Evolutionary conservation across 495 filamentous ascomycete genomes (phyloP), one percentile per base, ranked within the genome.

Genomic region (Chaetomium cochliodes): DNA sequence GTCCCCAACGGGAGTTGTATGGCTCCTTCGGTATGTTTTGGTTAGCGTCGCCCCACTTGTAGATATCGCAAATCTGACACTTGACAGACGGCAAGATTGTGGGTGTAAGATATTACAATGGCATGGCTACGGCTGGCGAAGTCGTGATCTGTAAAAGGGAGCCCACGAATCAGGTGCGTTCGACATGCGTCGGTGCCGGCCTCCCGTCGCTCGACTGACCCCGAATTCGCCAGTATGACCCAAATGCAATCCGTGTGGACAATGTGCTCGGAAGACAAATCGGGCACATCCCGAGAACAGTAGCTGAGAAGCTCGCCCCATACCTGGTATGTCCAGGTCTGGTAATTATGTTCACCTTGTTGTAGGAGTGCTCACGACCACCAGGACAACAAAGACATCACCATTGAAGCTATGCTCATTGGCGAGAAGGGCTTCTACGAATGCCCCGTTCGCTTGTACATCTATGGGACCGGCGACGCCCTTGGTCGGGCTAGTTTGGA

Each of bases 221-320:
- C 26, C 28, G 12, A 26, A 6, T 3, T 15, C 55, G 12, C 0
- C 65, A 77, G 60, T 92, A 90, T 69, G 91, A 94, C 69, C 63
- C 71, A 4, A 96, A 96, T 78, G 92, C 92, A 3, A 90, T 97
- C 56, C 85, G 86, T 7, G 84, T 94, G 2, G 80, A 88, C 65
- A 96, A 96, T 75, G 90, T 92, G n/a, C 84, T 89, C 74, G 82
- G 87, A 23, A 72, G 63, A 3, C 92, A 96, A 69, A 89, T 96
- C 63, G 93, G 93, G 3, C 91, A 96, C 73, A 82, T 97, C 47
- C 88, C 90, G 2, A 77, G 84, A 16, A 72, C 60, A 0, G 71
- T 91, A 30, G 91, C 88, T 2, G 75, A 78, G 15, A 92, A 90
- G 72, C 78, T 97, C 26, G 88, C 91, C 0, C 83, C 81, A 2